phyloP scores from a whole-genome alignment of 345 rosid genomes.

The Hibiscus mutabilis region DNA sequence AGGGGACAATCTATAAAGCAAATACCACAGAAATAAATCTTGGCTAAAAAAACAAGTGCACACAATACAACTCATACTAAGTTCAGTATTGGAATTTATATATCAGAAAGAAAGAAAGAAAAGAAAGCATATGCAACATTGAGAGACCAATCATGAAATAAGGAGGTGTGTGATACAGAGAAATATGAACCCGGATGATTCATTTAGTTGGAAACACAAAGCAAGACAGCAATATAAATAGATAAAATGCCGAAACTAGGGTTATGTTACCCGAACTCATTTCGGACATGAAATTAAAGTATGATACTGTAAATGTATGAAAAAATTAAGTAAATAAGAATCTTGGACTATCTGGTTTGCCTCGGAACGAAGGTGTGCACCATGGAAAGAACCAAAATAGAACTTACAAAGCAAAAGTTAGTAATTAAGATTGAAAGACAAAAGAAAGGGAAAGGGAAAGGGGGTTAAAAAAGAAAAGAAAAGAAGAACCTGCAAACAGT shows the following conservation, averaged over 20 bases:
- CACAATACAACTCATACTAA: conserved; percentile 13
- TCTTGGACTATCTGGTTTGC: neutral
- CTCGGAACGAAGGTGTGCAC: neutral
- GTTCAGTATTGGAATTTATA: neutral
- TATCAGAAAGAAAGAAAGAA: neutral
- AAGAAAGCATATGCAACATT: conserved; percentile 15
- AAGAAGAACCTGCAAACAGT: neutral
- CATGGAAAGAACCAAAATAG: neutral
- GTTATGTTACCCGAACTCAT: neutral
- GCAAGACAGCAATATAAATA: neutral
- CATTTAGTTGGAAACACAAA: conserved; percentile 1
- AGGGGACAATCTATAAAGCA: conserved; percentile 6
- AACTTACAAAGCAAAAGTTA: neutral
- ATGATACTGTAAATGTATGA: neutral
- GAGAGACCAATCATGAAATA: conserved; percentile 18
- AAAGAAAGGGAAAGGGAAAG: neutral
- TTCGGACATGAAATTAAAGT: neutral
- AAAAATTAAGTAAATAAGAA: neutral
- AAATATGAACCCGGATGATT: neutral
- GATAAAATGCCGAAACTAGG: neutral
- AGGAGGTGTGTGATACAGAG: neutral
- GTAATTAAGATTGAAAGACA: neutral
- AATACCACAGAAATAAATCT: conserved; percentile 2
- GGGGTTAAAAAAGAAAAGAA: too few species aligned
- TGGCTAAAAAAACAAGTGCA: conserved; percentile 16